Evolutionary conservation across 2,329 filamentous ascomycete species (phyloP).

Genomic region (Xylariaceae sp.): DNA sequence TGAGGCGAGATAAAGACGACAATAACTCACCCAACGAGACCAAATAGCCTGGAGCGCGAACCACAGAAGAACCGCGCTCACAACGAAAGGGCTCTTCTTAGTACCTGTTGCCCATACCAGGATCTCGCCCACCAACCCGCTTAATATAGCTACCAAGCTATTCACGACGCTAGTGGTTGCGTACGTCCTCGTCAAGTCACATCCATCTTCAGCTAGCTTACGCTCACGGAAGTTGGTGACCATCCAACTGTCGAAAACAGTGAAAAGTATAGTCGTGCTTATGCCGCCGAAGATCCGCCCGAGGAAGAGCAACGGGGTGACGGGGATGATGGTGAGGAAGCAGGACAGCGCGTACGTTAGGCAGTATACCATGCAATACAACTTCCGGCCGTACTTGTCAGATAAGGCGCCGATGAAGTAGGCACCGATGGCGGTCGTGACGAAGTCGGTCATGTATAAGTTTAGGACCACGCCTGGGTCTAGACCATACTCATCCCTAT

Average conservation of each 20-base stretch:
- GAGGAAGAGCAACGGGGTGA: slow-evolving; percentile 54
- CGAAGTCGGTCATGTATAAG: slow-evolving; percentile 55
- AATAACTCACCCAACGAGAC: slow-evolving; percentile 53
- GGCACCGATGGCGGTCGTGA: slow-evolving; percentile 55
- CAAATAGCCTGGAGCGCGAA: slow-evolving; percentile 54
- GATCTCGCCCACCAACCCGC: slow-evolving; percentile 59
- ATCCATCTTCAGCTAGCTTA: slow-evolving; percentile 50
- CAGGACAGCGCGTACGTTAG: slow-evolving; percentile 58
- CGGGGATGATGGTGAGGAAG: slow-evolving; percentile 55
- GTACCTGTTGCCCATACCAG: slow-evolving; percentile 56
- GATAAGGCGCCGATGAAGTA: slow-evolving; percentile 48
- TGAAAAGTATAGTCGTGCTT: slow-evolving; percentile 63
- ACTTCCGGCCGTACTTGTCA: slow-evolving; percentile 56
- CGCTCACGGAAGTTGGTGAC: slow-evolving; percentile 59
- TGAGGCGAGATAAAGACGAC: background rate
- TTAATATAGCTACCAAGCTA: slow-evolving; percentile 60
- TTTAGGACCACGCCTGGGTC: slow-evolving; percentile 38
- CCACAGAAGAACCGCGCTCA: slow-evolving; percentile 49
- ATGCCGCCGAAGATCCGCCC: slow-evolving; percentile 63
- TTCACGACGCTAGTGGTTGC: slow-evolving; percentile 60
- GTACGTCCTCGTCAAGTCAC: slow-evolving; percentile 52
- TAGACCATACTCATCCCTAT: slow-evolving; percentile 39
- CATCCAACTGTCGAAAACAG: slow-evolving; percentile 67
- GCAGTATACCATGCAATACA: slow-evolving; percentile 61
- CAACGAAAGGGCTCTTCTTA: slow-evolving; percentile 61